Evolutionary conservation across 139 green algal species (phyloP).

Genomic region (Chlamydomonas asymmetrica): DNA sequence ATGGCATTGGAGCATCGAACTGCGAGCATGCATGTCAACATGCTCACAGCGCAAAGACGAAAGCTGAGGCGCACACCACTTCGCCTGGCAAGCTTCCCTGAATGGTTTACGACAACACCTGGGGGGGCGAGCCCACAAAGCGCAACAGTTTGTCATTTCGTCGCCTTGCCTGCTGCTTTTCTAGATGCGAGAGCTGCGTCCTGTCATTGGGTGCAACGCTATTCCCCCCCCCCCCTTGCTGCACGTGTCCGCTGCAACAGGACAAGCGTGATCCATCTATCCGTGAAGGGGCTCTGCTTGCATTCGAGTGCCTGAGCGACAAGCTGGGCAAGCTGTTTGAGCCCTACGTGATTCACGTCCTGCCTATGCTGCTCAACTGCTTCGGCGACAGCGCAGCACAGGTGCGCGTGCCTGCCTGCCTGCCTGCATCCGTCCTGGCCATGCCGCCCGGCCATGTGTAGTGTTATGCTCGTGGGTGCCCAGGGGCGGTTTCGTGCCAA

Average conservation of each 20-base stretch:
- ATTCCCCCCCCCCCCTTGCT: not conserved
- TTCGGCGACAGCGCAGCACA: constrained; percentile 80
- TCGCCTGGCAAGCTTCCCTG: too few relatives aligned
- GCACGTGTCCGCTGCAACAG: not conserved
- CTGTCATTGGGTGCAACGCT: too few relatives aligned
- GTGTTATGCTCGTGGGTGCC: too few relatives aligned
- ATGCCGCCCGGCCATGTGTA: not conserved
- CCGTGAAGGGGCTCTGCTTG: constrained; percentile 87
- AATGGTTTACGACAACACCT: too few relatives aligned
- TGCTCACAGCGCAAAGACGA: too few relatives aligned
- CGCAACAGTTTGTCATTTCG: too few relatives aligned
- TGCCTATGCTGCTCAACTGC: constrained; percentile 88
- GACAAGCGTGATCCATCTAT: constrained; percentile 50
- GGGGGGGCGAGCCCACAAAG: too few relatives aligned
- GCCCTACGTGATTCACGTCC: constrained; percentile 96
- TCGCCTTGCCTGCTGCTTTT: too few relatives aligned
- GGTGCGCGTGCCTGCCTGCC: constrained; percentile 31
- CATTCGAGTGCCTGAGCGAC: constrained; percentile 91
- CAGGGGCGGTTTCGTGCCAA: too few relatives aligned
- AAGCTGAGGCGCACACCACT: too few relatives aligned
- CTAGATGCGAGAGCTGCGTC: too few relatives aligned
- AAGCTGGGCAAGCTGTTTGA: constrained; percentile 97
- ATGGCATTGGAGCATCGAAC: not conserved
- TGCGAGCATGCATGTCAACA: constrained; percentile 3
- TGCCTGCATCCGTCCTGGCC: not conserved